phyloP scores from a whole-genome alignment of 768 basidiomycete species.

The Termitomyces sp. region DNA sequence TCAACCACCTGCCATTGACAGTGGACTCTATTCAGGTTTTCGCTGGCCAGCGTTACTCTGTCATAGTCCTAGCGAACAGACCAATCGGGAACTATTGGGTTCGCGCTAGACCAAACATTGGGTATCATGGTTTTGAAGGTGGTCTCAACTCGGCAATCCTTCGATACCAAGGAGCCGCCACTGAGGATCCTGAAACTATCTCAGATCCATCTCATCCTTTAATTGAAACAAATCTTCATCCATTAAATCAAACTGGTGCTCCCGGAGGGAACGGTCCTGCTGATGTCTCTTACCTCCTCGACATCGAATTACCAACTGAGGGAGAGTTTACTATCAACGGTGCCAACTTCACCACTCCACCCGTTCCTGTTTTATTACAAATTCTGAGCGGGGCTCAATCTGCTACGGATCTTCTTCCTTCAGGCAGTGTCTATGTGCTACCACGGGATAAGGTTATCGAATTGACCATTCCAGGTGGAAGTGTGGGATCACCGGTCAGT shows the following conservation, averaged over 20 bases:
- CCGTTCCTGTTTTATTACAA: constrained; percentile 37
- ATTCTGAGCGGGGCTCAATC: constrained; percentile 39
- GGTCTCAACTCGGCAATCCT: constrained; percentile 47
- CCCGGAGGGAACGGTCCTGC: constrained; percentile 23
- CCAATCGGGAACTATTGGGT: constrained; percentile 48
- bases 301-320: neutral
- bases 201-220: neutral
- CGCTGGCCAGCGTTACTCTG: constrained; percentile 18
- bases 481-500: constrained; percentile 19
- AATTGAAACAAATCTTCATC: constrained; percentile 19
- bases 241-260: constrained; percentile 23
- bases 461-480: constrained; percentile 32
- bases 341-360: constrained; percentile 26
- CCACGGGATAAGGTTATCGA: constrained; percentile 43
- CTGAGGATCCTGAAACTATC: too few relatives aligned
- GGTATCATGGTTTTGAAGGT: constrained; percentile 21
- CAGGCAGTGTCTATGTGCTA: constrained; percentile 36
- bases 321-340: constrained; percentile 24
- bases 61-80: constrained; percentile 39
- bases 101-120: constrained; percentile 25
- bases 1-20: constrained; percentile 32
- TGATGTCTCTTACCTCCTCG: constrained; percentile 9
- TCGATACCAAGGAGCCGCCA: constrained; percentile 25
- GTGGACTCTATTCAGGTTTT: constrained; percentile 42
- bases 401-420: constrained; percentile 32